Evolutionary conservation across 345 rosid genomes (phyloP).

Genomic region (Lumnitzera racemosa): DNA sequence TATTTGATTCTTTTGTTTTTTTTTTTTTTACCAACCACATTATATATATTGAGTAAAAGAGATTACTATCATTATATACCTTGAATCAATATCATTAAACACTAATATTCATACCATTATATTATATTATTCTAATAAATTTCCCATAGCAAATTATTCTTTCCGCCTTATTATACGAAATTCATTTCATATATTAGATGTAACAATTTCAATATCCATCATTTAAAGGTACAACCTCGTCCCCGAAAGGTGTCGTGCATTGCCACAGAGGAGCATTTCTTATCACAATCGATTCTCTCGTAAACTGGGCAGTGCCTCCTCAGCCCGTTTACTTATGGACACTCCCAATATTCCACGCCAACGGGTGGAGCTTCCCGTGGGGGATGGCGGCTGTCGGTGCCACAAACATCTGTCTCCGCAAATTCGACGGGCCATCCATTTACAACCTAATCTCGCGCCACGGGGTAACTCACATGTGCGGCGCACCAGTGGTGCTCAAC

Average conservation of each 20-base stretch:
- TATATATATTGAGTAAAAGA: too few species aligned
- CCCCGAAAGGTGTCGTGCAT: conserved; percentile 84
- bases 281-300: conserved; percentile 36
- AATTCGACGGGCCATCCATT: conserved; percentile 42
- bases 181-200: too few species aligned
- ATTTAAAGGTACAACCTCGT: conserved; percentile 42
- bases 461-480: conserved; percentile 79
- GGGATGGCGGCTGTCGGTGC: conserved; percentile 85
- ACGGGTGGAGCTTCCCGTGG: conserved; percentile 80
- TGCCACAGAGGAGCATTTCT: conserved; percentile 63
- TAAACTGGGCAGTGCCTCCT: conserved; percentile 51
- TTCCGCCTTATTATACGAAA: too few species aligned
- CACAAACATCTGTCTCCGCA: conserved; percentile 63
- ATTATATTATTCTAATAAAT: too few species aligned
- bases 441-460: conserved; percentile 42
- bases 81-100: too few species aligned
- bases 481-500: conserved; percentile 80
- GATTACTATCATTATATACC: too few species aligned
- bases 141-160: too few species aligned
- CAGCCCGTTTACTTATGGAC: conserved; percentile 81
- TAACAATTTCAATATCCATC: too few species aligned
- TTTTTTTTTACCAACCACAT: too few species aligned
- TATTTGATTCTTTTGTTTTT: too few species aligned
- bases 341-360: conserved; percentile 81
- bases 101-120: too few species aligned